Conservation (phyloP, 305 asterid species). For the Fraxinus sp. region DNA sequence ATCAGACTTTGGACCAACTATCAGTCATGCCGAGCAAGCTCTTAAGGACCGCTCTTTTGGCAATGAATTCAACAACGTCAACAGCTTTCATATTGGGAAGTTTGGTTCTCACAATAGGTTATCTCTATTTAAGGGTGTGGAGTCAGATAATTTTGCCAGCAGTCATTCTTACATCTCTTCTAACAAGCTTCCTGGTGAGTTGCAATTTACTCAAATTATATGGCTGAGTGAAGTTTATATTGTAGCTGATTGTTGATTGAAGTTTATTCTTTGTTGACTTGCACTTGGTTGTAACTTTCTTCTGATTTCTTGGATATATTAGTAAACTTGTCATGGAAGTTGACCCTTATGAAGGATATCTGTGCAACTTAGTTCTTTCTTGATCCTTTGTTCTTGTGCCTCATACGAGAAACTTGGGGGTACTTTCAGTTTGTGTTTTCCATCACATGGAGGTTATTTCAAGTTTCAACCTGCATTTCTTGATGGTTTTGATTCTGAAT, state of each 20-base stretch:
- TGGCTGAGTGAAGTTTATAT: conserved; percentile 4
- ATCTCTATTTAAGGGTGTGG: conserved; percentile 44
- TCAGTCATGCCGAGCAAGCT: conserved; percentile 41
- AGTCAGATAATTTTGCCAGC: conserved; percentile 43
- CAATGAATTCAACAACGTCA: conserved; percentile 44
- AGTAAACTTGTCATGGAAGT: neutral
- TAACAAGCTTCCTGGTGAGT: conserved; percentile 62
- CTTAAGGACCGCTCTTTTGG: conserved; percentile 42
- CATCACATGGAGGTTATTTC: neutral
- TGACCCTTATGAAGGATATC: neutral
- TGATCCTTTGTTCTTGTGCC: neutral
- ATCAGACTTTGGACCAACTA: conserved; percentile 45
- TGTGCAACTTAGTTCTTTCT: neutral
- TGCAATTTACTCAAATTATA: neutral
- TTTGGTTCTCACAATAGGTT: conserved; percentile 45
- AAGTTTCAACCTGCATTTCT: neutral
- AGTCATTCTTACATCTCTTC: conserved; percentile 44
- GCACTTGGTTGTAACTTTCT: neutral
- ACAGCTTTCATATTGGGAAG: conserved; percentile 47
- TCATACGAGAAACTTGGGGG: neutral
- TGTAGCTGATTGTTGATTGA: neutral
- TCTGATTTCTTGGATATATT: neutral
- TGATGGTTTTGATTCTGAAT: neutral
- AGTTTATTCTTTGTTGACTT: neutral
- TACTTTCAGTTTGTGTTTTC: neutral